Evolutionary conservation across 2,329 filamentous ascomycete species (phyloP).

Genomic region (Diplodia seriata): DNA sequence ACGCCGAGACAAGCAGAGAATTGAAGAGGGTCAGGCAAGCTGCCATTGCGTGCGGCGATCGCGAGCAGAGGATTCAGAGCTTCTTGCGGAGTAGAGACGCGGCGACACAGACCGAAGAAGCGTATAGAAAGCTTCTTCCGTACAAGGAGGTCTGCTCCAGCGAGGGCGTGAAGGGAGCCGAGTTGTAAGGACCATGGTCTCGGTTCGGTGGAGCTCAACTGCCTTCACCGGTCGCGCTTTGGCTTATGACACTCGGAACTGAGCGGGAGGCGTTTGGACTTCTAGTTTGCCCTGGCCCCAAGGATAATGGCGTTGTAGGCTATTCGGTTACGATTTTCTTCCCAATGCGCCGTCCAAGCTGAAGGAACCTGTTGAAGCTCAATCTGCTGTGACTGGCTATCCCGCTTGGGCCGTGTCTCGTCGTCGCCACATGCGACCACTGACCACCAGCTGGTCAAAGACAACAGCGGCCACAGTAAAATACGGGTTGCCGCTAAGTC

Average conservation of each 20-base stretch:
- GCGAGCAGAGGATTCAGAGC: constrained; percentile 69
- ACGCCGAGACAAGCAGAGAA: constrained; percentile 70
- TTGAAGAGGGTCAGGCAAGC: constrained; percentile 63
- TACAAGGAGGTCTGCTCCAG: constrained; percentile 55
- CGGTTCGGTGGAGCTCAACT: background rate
- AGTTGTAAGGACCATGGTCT: background rate
- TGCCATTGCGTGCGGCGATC: constrained; percentile 54
- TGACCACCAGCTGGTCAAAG: constrained; percentile 4
- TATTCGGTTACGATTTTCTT: background rate
- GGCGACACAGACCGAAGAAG: constrained; percentile 52
- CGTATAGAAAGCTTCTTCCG: constrained; percentile 54
- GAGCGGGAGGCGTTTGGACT: constrained; percentile 8
- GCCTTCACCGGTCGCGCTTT: background rate
- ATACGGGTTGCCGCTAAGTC: constrained; percentile 17
- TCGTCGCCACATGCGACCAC: constrained; percentile 20
- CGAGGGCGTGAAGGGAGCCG: constrained; percentile 43
- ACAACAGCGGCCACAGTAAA: background rate
- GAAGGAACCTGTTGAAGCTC: background rate
- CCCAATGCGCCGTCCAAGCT: background rate
- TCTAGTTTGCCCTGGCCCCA: background rate
- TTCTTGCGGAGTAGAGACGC: constrained; percentile 69
- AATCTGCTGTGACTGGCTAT: background rate
- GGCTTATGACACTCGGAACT: constrained; percentile 3
- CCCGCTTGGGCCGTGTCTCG: background rate
- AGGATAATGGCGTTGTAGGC: constrained; percentile 11